Conservation (phyloP, 2,329 filamentous ascomycete genomes). For the Aspergillus sojae region DNA sequence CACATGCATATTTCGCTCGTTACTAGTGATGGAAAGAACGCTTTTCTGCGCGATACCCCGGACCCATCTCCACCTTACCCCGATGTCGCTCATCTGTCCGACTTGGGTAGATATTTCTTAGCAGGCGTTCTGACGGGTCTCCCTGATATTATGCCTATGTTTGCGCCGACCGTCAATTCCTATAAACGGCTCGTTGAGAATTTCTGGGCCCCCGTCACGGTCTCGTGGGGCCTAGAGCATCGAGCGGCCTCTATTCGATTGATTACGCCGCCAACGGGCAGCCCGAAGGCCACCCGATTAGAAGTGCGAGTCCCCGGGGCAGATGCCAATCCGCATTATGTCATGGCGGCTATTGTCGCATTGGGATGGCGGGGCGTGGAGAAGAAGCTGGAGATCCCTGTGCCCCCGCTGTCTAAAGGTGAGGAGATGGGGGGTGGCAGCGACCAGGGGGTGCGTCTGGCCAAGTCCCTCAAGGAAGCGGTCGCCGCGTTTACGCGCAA, state of each 20-base stretch:
- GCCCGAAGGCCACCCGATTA: conserved; percentile 83
- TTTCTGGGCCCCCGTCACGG: conserved; percentile 97
- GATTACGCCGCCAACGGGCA: conserved; percentile 84
- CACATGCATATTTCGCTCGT: conserved; percentile 94
- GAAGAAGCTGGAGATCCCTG: conserved; percentile 82
- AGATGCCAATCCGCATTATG: conserved; percentile 85
- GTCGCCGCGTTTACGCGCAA: conserved; percentile 74
- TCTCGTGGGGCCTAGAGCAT: conserved; percentile 96
- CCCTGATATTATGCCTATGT: conserved; percentile 91
- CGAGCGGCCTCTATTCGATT: conserved; percentile 87
- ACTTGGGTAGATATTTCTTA: conserved; percentile 88
- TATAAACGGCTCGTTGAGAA: conserved; percentile 99
- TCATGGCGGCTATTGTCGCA: conserved; percentile 82
- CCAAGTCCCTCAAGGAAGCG: conserved; percentile 83
- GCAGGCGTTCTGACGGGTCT: conserved; percentile 87
- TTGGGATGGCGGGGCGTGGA: conserved; percentile 90
- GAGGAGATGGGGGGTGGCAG: conserved; percentile 73
- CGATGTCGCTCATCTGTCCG: conserved; percentile 79
- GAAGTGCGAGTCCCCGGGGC: conserved; percentile 94
- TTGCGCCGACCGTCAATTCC: conserved; percentile 94
- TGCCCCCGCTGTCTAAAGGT: conserved; percentile 81
- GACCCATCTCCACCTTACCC: conserved; percentile 73
- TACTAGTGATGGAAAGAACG: conserved; percentile 77
- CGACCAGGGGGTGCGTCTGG: conserved; percentile 76
- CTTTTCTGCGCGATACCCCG: conserved; percentile 72